Percentiles rank a stretch among this genome's conserved stretches.
These are phyloP conservation scores for Collybia sordida DNA, from an alignment of 768 basidiomycete species.

Conservation along the genomic window DNA sequence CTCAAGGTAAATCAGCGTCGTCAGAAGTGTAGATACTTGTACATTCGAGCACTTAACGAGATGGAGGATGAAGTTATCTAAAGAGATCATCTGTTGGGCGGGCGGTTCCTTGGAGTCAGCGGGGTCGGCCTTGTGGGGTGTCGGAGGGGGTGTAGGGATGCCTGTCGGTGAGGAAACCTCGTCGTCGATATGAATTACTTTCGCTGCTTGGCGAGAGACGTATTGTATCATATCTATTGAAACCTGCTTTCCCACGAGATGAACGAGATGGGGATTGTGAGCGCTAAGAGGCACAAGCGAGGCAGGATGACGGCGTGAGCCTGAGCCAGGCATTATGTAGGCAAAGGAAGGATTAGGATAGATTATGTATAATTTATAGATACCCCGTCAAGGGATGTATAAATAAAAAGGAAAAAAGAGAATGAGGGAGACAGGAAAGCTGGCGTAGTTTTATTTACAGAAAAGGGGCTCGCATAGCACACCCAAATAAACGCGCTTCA, in stretches of 20 bases:
- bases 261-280: conserved; percentile 81
- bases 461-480: no score
- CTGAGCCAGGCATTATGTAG: conserved; percentile 26
- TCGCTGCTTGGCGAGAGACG: conserved; percentile 76
- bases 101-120: conserved; percentile 30
- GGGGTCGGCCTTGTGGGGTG: conserved; percentile 50
- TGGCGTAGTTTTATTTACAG: no score
- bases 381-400: conserved; percentile 44
- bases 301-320: conserved; percentile 57
- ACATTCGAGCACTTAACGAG: conserved; percentile 84
- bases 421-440: neutral
- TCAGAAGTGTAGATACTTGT: conserved; percentile 86
- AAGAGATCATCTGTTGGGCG: conserved; percentile 45
- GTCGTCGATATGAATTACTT: conserved; percentile 71
- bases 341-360: conserved; percentile 26
- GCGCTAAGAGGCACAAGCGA: conserved; percentile 75
- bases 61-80: conserved; percentile 83
- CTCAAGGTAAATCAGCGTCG: conserved; percentile 90
- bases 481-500: no score
- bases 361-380: conserved; percentile 27
- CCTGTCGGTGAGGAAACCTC: conserved; percentile 35
- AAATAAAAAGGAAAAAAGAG: conserved; percentile 23
- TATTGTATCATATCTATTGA: conserved; percentile 84
- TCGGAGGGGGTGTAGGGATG: conserved; percentile 68
- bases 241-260: conserved; percentile 76